These are phyloP conservation scores for Spathaspora boniae DNA, from an alignment of 805 yeast genomes.

Conservation along the genomic window DNA sequence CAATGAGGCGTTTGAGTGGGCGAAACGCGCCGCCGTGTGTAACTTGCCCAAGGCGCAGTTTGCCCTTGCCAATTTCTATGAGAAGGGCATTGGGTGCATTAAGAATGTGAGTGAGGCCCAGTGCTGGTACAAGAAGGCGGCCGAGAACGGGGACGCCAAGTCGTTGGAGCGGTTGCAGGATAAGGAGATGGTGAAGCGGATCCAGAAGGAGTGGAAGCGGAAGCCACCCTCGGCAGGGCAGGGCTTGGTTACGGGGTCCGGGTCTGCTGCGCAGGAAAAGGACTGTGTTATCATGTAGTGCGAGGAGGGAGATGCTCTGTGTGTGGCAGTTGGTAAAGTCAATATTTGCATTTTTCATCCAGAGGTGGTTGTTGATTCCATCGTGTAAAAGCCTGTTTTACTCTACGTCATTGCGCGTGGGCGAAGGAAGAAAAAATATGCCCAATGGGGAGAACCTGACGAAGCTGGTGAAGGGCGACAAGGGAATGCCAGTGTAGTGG, in stretches of 20 bases:
- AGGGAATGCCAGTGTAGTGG: too few relatives aligned
- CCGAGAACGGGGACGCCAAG: slow-evolving; percentile 48
- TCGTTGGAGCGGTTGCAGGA: slow-evolving; percentile 31
- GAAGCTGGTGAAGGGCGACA: too few relatives aligned
- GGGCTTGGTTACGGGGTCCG: too few relatives aligned
- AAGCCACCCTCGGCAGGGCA: slow-evolving; percentile 11
- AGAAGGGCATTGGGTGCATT: slow-evolving; percentile 83
- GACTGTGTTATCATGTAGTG: slow-evolving; percentile 46
- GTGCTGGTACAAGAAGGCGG: slow-evolving; percentile 75
- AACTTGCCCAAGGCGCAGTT: slow-evolving; percentile 81
- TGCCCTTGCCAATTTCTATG: slow-evolving; percentile 79
- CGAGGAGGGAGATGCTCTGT: not conserved
- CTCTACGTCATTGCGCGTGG: too few relatives aligned
- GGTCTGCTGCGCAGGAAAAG: slow-evolving; percentile 27
- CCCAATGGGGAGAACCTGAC: too few relatives aligned
- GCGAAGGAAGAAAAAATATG: too few relatives aligned
- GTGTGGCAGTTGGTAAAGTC: not conserved
- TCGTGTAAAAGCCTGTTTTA: too few relatives aligned
- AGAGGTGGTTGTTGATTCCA: too few relatives aligned
- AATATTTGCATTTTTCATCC: too few relatives aligned
- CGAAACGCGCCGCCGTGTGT: slow-evolving; percentile 73
- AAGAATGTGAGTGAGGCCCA: slow-evolving; percentile 54
- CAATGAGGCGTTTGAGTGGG: slow-evolving; percentile 93
- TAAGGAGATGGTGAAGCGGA: slow-evolving; percentile 25
- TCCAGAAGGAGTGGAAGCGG: slow-evolving; percentile 29